Base-by-base conservation (phyloP, 208 protist species). In the Strigomonas culicis region DNA sequence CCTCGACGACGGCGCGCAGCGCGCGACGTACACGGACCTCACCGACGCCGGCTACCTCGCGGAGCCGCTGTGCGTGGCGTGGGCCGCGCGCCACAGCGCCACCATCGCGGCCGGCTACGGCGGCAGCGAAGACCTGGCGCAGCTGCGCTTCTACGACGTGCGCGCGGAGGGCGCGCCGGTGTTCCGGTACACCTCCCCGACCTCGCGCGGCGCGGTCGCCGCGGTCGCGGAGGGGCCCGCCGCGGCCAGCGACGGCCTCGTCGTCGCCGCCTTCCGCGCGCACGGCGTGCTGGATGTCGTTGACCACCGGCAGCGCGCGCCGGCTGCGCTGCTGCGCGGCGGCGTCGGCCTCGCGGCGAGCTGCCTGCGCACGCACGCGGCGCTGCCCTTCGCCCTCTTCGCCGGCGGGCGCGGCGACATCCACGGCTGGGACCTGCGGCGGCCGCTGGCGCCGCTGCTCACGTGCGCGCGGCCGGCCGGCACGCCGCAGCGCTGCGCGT, bases 71-170 rank as follows among this genome's bases (percentile, higher is more conserved):
- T 67, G 68, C 19, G 60, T 75, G 17, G 71, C 71, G 31, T 92
- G 88, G 86, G 17, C 25, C 15, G 51, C 41, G 22, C 63, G 68
- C 0, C 30, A 34, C 2, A 47, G 34, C 13, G 27, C 68, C 47
- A 61, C 55, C 36, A 58, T 89, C 3, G 80, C 70, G 7, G 88
- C 68, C 17, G 88, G 85, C 8, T 95, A 95, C 70, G 88, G 88
- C 31, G 88, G 79, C 28, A 78, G 89, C 57, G 85, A 95, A 57
- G 43, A 39, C 21, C 60, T 71, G 15, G 31, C 11, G 52, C 81
- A 86, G 46, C 71, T 95, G 31, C 85, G 88, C 41, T 52, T 92
- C 22, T 95, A 77, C 53, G 83, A 95, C 67, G 68, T 91, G 1
- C 55, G 82, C 34, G 50, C 59, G 13, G 78, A 90, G 59, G 88